A percentile compares a stretch with the other conserved stretches of the same genome.
Evolutionary conservation across 306 rosid genomes (phyloP).

Genomic region (Dalbergia cochinchinensis): DNA sequence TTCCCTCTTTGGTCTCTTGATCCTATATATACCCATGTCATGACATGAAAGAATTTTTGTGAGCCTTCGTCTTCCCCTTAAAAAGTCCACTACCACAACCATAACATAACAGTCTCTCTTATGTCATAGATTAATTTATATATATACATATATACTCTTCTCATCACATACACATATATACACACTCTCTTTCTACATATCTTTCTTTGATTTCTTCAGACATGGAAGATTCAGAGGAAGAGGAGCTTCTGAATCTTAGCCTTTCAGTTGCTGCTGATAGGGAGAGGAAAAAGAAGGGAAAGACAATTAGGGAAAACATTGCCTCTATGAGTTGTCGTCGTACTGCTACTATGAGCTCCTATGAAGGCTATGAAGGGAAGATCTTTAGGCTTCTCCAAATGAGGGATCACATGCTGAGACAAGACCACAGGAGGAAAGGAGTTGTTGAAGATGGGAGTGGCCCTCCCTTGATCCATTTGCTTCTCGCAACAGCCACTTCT

Average conservation of each 20-base stretch:
- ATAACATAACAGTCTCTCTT: conserved; percentile 16
- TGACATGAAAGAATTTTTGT: conserved; percentile 57
- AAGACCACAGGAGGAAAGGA: conserved; percentile 45
- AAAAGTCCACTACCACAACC: conserved; percentile 47
- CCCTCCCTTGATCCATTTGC: conserved; percentile 66
- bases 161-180: not conserved
- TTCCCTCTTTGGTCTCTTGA: conserved; percentile 41
- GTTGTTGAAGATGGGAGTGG: conserved; percentile 53
- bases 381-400: conserved; percentile 75
- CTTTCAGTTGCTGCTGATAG: conserved; percentile 63
- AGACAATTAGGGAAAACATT: conserved; percentile 35
- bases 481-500: conserved; percentile 65
- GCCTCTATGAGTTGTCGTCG: conserved; percentile 37
- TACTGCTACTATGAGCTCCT: conserved; percentile 28
- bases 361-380: conserved; percentile 68
- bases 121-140: conserved; percentile 44
- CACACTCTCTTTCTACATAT: conserved; percentile 5
- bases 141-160: not conserved
- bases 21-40: conserved; percentile 61
- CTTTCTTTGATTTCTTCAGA: conserved; percentile 14
- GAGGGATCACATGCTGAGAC: conserved; percentile 77
- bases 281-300: conserved; percentile 65
- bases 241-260: conserved; percentile 77
- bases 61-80: conserved; percentile 45
- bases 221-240: conserved; percentile 74